Evolutionary conservation across 345 rosid species (phyloP), one percentile per base, ranked within the genome.

Genomic region (Passiflora organensis): DNA sequence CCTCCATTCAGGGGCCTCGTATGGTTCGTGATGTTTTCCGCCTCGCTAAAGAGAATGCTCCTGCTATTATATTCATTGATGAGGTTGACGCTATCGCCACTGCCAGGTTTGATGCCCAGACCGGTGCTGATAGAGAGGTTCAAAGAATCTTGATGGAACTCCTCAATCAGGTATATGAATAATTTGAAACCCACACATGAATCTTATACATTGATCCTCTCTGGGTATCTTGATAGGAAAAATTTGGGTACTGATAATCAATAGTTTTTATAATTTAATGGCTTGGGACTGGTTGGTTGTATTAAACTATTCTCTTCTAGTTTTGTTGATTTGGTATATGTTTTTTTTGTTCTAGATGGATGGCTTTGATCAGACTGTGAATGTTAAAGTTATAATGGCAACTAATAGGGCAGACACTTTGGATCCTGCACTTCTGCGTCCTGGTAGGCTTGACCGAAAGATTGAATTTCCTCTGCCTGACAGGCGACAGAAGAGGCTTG

Each of bases 11-110:
- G 98, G 98, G 98, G 10, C 98, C 98, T n/a, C 76, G 98, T 18
- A 91, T 91, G 98, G 98, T 91, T 48, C 95, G 98, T 59, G 98
- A 88, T 82, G 98, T 91, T 59, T 91, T 91, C 58, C 93, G 98
- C 53, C 96, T 91, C 50, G 98, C 98, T 0, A 91, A 91, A 66
- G 98, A 91, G 72, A 91, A 91, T 67, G 98, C 98, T 63, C 98
- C 98, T 22, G 98, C 98, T 46, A 91, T 91, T 55, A 91, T 91
- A 64, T 91, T 91, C 52, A 91, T 88, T 51, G 98, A 91, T 70
- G 98, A 91, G 68, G 98, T 91, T 5, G 98, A 91, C 76, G 96
- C 98, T 47, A 91, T 91, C 25, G 98, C 98, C 19, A 91, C 98
- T 34, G 98, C 98, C 54, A 82, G 98, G 82, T 91, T 91, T 77